Conservation (phyloP, 2,329 filamentous ascomycete genomes). For the Alternaria longipes region DNA sequence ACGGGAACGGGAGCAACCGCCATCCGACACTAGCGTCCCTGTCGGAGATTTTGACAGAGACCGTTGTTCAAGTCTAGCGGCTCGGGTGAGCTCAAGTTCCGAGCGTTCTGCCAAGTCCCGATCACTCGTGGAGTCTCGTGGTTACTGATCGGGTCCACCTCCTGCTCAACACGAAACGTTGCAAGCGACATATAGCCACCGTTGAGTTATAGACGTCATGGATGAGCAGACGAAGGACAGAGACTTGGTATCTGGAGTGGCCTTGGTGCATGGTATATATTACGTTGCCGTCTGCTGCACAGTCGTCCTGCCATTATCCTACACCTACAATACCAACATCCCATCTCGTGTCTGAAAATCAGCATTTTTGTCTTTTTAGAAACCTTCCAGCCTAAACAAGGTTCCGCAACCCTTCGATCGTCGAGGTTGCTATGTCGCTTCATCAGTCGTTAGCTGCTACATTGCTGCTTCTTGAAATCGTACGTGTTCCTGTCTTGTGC, state of each 20-base stretch:
- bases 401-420: no score
- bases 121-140: background rate
- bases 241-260: no score
- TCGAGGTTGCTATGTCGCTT: background rate
- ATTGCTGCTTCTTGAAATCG: background rate
- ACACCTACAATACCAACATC: background rate
- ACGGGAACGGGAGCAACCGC: background rate
- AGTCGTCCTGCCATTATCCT: no score
- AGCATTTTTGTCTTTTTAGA: background rate
- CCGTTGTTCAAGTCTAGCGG: background rate
- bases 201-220: no score
- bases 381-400: background rate
- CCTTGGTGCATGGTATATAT: background rate
- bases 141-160: background rate
- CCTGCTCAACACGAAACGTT: background rate
- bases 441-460: background rate
- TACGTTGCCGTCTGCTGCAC: background rate
- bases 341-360: no score
- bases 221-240: background rate
- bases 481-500: background rate
- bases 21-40: conserved; percentile 35
- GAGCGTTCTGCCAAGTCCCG: background rate
- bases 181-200: background rate
- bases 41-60: background rate
- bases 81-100: conserved; percentile 2